Evolutionary conservation across 257 asterid species (phyloP).

Genomic region (Lavandula angustifolia): DNA sequence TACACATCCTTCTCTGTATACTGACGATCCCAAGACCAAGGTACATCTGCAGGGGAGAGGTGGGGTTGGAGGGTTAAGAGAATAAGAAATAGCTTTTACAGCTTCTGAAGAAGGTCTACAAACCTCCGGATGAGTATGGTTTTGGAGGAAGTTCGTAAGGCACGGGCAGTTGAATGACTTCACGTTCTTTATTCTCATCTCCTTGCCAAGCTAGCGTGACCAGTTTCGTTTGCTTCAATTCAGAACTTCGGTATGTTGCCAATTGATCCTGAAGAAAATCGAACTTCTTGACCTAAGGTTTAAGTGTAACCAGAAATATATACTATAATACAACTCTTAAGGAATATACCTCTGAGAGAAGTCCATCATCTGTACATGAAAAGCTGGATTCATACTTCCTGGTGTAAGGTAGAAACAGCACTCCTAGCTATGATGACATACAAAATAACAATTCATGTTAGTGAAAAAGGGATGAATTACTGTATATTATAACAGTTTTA

Average conservation of each 20-base stretch:
- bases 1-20: constrained; percentile 78
- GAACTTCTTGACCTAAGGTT: neutral
- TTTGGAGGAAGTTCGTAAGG: constrained; percentile 93
- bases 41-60: constrained; percentile 58
- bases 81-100: constrained; percentile 19
- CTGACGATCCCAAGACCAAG: constrained; percentile 97
- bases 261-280: constrained; percentile 38
- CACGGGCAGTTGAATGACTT: constrained; percentile 66
- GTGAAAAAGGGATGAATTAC: neutral
- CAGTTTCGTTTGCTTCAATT: constrained; percentile 53
- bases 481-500: neutral
- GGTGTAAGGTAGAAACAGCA: constrained; percentile 70
- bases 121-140: constrained; percentile 72
- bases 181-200: constrained; percentile 42
- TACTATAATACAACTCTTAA: neutral
- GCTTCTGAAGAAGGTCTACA: constrained; percentile 8
- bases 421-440: constrained; percentile 67
- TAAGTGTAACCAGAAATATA: neutral
- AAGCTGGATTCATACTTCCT: constrained; percentile 47
- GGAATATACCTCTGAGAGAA: constrained; percentile 38
- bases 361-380: constrained; percentile 67
- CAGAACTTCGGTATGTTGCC: constrained; percentile 31
- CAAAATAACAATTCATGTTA: constrained; percentile 12
- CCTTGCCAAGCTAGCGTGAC: constrained; percentile 71
- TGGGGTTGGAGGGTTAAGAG: neutral